These are phyloP conservation scores for Fusarium sp. DNA, from an alignment of 2,329 filamentous ascomycete species.

Conservation along the genomic window DNA sequence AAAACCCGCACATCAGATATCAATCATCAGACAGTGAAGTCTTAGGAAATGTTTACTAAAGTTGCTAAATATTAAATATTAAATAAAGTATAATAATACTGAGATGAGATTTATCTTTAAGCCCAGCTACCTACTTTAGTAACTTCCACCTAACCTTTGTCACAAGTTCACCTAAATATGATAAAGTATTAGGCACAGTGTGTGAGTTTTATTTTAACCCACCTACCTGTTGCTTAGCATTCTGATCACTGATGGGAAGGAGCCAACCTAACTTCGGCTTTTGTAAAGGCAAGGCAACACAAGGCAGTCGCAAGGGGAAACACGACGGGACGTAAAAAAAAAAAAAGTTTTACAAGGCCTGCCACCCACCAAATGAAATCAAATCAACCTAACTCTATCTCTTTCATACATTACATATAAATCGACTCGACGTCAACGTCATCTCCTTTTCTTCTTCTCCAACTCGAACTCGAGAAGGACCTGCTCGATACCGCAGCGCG, in stretches of 20 bases:
- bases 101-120: not conserved
- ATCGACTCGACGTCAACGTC: not conserved
- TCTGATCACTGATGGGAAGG: constrained; percentile 33
- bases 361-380: constrained; percentile 5
- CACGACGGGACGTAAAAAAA: constrained; percentile 1
- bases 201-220: not conserved
- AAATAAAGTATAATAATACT: not conserved
- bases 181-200: not conserved
- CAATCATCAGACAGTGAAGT: not conserved
- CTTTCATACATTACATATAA: constrained; percentile 1
- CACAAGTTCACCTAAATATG: too few species aligned
- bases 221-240: constrained; percentile 1
- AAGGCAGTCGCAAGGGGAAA: constrained; percentile 13
- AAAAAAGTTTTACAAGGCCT: constrained; percentile 26
- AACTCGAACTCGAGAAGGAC: not conserved
- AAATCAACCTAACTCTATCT: not conserved
- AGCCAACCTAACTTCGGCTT: constrained; percentile 27
- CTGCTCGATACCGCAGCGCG: too few species aligned
- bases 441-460: not conserved
- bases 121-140: not conserved
- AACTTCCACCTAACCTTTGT: not conserved
- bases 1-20: not conserved
- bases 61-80: not conserved
- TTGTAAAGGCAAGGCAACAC: constrained; percentile 1
- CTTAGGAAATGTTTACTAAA: not conserved